These are phyloP conservation scores for Vanrija sp. DNA, from an alignment of 1,284 basidiomycete genomes.

Conservation along the genomic window DNA sequence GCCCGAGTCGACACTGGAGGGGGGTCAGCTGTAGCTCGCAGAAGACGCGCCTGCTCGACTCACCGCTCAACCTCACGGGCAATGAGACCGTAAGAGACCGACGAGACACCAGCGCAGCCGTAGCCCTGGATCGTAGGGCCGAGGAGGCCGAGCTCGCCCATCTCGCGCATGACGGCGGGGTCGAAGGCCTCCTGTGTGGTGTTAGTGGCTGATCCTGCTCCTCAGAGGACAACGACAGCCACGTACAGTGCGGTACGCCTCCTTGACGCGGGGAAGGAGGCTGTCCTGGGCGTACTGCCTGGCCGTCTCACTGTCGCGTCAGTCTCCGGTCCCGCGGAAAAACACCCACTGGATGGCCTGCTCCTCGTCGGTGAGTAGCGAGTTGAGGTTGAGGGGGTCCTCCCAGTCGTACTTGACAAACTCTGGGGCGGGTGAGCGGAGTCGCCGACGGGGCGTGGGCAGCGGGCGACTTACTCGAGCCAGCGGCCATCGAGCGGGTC, in stretches of 20 bases:
- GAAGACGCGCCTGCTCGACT: background rate
- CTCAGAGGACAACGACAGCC: no score
- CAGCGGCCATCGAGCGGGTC: slow-evolving; percentile 14
- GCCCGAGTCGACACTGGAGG: slow-evolving; percentile 79
- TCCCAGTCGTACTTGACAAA: slow-evolving; percentile 66
- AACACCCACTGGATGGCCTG: slow-evolving; percentile 65
- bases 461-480: slow-evolving; percentile 9
- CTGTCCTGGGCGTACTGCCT: slow-evolving; percentile 79
- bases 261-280: slow-evolving; percentile 74
- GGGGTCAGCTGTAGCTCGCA: background rate
- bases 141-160: slow-evolving; percentile 87
- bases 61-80: slow-evolving; percentile 88
- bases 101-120: slow-evolving; percentile 88
- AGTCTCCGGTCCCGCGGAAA: background rate
- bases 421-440: slow-evolving; percentile 12
- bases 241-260: slow-evolving; percentile 84
- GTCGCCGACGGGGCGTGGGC: no score
- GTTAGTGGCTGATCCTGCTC: no score
- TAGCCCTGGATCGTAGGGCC: slow-evolving; percentile 91
- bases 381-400: slow-evolving; percentile 74
- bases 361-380: slow-evolving; percentile 84
- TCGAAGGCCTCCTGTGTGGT: slow-evolving; percentile 64
- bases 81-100: slow-evolving; percentile 89
- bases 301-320: slow-evolving; percentile 65
- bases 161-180: slow-evolving; percentile 71